Evolutionary conservation across 2,329 filamentous ascomycete genomes (phyloP), one percentile per base, ranked within the genome.

Genomic region (Aspergillus flavus): DNA sequence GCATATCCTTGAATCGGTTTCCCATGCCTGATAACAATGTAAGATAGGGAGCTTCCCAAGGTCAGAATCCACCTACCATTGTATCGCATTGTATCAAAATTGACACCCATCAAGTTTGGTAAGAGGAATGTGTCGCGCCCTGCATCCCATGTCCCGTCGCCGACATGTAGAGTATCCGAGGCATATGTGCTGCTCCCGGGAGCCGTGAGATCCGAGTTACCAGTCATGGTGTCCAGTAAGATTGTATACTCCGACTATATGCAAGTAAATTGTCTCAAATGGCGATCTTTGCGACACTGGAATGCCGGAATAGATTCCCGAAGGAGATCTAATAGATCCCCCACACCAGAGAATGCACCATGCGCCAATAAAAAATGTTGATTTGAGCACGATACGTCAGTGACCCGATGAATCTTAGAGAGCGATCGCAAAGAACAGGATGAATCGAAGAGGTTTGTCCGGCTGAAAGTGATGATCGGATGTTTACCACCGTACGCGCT

Each of bases 81-180:
- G 76, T 89, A 89, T 75, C 82, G 84, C 83, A 87, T 90, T 4
- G 87, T 89, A 56, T 83, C 86, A 74, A 89, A 88, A 71, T 90
- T 89, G 43, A 89, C 71, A 21, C 87, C 87, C 75, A 87, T 83
- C 60, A 90, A 73, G 69, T 89, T 89, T 52, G 87, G 87, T 61
- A 90, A 75, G 67, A 90, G 80, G 71, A 90, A 90, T 12, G 83
- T 86, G 70, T 90, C 87, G 66, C 86, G 81, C 66, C 81, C 77
- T 36, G 81, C 82, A 68, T 89, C 86, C 87, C 87, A 90, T 67
- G 87, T 90, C 46, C 87, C 87, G 77, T 90, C 87, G 57, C 87
- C 87, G 57, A 90, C 87, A 72, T 85, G 82, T 77, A 90, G 80
- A 48, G 85, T 87, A 74, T 84, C 81, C 53, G 87, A 89, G 48